Evolutionary conservation across 768 basidiomycete species (phyloP).

Genomic region (Gloeophyllum trabeum): DNA sequence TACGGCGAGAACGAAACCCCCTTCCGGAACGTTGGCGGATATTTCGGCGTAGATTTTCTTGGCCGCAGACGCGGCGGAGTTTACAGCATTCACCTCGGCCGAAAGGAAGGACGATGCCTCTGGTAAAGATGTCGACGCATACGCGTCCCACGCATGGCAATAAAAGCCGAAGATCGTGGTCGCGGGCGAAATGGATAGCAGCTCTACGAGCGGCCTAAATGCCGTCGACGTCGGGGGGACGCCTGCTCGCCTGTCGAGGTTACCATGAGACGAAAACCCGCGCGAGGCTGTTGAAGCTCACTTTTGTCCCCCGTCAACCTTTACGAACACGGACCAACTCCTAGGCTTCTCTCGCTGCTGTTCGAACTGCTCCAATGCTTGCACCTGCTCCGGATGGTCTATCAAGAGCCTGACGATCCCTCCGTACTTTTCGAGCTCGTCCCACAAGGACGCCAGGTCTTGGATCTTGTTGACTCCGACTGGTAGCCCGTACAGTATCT

Average conservation of each 20-base stretch:
- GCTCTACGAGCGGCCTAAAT: conserved; percentile 44
- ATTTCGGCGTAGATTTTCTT: conserved; percentile 29
- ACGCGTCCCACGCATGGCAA: conserved; percentile 68
- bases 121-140: conserved; percentile 57
- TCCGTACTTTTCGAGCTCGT: conserved; percentile 41
- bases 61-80: conserved; percentile 50
- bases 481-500: conserved; percentile 81
- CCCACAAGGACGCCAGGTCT: conserved; percentile 52
- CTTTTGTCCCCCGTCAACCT: conserved; percentile 71
- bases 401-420: conserved; percentile 57
- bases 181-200: conserved; percentile 38
- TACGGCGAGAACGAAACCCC: conserved; percentile 62
- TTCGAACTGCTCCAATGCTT: conserved; percentile 52
- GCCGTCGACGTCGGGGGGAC: conserved; percentile 37
- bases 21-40: conserved; percentile 19
- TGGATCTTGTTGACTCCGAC: conserved; percentile 57
- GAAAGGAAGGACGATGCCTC: conserved; percentile 59
- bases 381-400: conserved; percentile 67
- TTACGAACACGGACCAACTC: conserved; percentile 72
- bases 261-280: too few relatives aligned
- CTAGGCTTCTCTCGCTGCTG: conserved; percentile 22
- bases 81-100: conserved; percentile 60
- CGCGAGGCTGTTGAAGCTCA: conserved; percentile 32
- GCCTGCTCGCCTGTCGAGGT: conserved; percentile 74
- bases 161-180: conserved; percentile 77